Evolutionary conservation across 2,329 filamentous ascomycete genomes (phyloP), one percentile per base, ranked within the genome.

Genomic region (Bipolaris oryzae): DNA sequence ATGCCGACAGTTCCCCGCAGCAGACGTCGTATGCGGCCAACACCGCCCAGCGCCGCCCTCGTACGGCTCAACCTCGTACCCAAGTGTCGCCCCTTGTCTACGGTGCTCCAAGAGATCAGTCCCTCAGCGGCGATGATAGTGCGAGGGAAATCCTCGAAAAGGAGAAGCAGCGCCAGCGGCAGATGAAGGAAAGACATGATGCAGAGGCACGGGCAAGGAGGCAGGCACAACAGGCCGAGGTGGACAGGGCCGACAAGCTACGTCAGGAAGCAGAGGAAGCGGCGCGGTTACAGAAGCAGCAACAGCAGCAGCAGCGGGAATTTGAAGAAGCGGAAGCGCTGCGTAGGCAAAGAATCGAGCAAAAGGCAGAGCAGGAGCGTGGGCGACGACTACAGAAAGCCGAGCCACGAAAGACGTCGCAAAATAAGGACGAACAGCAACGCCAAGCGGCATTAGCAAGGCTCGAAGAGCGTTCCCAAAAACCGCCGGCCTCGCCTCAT

Each of bases 61-160:
- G 68, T 21, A 68, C 67, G 11, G 65, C 70, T 10, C 67, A 58
- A 25, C 35, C 64, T 39, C 58, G 65, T 35, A 53, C 62, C 16
- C 67, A 70, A 7, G 53, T 61, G 9, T 55, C 67, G 2, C 64
- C 65, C 9, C 54, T 60, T 3, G 62, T 61, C 23, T 60, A 66
- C 7, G 60, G 55, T 35, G 58, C 58, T 15, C 49, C 55, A 16
- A 60, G 57, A n/a, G 63, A 66, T 54, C 69, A 64, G 15, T 58
- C 59, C 34, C 54, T 71, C 45, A 39, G 53, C n/a, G 62, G 70
- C 28, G 66, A 72, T 28, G 73, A 75, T 13, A 68, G 73, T 50
- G 74, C 74, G 20, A 67, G 70, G 38, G 58, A 68, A 47, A 48
- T 76, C 7, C 60, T 77, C 52, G 67, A 70, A 38, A 70, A 61